Conservation (phyloP, 2,329 filamentous ascomycete genomes). For the Chaetomium globosum region DNA sequence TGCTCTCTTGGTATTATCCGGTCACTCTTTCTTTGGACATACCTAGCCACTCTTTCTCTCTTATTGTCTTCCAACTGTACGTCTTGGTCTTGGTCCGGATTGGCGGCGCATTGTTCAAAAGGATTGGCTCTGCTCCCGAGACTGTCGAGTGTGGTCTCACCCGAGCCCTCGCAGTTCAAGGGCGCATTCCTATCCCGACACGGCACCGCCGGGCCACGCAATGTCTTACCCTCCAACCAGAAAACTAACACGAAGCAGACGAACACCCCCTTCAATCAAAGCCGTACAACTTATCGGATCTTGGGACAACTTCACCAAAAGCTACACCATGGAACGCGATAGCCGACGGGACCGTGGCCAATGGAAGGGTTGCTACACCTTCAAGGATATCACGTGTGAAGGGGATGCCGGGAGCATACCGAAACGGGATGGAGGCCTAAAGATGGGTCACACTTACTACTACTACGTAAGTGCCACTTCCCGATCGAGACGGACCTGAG, state of each 20-base stretch:
- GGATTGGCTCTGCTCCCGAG: background rate
- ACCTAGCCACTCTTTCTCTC: slow-evolving; percentile 17
- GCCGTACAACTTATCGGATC: slow-evolving; percentile 84
- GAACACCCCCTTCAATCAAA: slow-evolving; percentile 62
- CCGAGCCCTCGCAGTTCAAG: background rate
- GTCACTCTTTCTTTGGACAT: slow-evolving; percentile 1
- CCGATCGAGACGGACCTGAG: slow-evolving; percentile 29
- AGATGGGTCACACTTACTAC: slow-evolving; percentile 92
- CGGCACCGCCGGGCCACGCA: background rate
- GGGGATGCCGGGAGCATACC: slow-evolving; percentile 60
- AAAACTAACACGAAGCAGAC: slow-evolving; percentile 46
- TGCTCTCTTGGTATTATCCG: slow-evolving; percentile 6
- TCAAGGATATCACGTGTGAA: slow-evolving; percentile 82
- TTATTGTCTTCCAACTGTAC: slow-evolving; percentile 10
- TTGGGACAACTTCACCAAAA: slow-evolving; percentile 88
- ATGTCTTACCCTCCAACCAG: background rate
- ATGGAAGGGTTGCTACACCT: slow-evolving; percentile 87
- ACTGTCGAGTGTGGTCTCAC: background rate
- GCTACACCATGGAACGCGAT: slow-evolving; percentile 82
- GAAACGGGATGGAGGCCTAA: slow-evolving; percentile 75
- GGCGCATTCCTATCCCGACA: slow-evolving; percentile 1
- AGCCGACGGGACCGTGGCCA: slow-evolving; percentile 70
- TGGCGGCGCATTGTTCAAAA: background rate
- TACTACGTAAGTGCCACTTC: slow-evolving; percentile 73
- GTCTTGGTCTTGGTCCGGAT: background rate